Percentiles rank a stretch among this genome's conserved stretches.
These are phyloP conservation scores for Clathrus columnatus DNA, from an alignment of 768 basidiomycete genomes.

Conservation along the genomic window DNA sequence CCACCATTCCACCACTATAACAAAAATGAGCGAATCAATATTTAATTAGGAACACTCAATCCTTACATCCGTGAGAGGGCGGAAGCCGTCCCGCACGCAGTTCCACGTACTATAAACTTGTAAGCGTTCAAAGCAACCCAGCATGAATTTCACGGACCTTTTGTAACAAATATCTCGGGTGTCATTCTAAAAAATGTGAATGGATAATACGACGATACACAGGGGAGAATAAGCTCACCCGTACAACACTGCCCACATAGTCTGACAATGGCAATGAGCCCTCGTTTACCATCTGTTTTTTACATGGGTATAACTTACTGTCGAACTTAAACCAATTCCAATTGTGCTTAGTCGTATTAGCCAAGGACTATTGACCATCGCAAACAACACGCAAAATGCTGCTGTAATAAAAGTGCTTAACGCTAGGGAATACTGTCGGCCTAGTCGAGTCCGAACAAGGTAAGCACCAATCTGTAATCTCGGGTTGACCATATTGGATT, in stretches of 20 bases:
- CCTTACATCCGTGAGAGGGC: conserved; percentile 77
- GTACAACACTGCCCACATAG: conserved; percentile 85
- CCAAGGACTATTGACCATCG: conserved; percentile 43
- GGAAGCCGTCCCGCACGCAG: conserved; percentile 81
- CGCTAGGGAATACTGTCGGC: conserved; percentile 64
- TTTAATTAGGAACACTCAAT: not conserved
- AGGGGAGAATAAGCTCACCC: conserved; percentile 31
- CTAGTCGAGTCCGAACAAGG: conserved; percentile 59
- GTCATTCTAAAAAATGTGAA: conserved; percentile 8
- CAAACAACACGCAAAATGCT: conserved; percentile 64
- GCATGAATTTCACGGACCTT: conserved; percentile 35
- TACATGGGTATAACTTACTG: conserved; percentile 49
- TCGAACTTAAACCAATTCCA: conserved; percentile 68
- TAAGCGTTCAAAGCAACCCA: not conserved
- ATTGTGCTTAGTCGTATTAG: conserved; percentile 63
- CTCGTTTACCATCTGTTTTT: too few relatives aligned
- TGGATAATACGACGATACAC: not conserved
- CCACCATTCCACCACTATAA: conserved; percentile 78
- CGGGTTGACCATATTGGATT: too few relatives aligned
- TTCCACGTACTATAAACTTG: conserved; percentile 55
- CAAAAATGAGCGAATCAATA: conserved; percentile 1
- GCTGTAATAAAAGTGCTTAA: conserved; percentile 70
- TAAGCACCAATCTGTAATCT: conserved; percentile 68
- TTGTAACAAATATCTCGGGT: conserved; percentile 38
- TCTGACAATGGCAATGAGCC: conserved; percentile 32